Percentiles rank a stretch among this genome's conserved stretches.
Conservation (phyloP, 139 green algal species). For the Asterochloris sp. region DNA sequence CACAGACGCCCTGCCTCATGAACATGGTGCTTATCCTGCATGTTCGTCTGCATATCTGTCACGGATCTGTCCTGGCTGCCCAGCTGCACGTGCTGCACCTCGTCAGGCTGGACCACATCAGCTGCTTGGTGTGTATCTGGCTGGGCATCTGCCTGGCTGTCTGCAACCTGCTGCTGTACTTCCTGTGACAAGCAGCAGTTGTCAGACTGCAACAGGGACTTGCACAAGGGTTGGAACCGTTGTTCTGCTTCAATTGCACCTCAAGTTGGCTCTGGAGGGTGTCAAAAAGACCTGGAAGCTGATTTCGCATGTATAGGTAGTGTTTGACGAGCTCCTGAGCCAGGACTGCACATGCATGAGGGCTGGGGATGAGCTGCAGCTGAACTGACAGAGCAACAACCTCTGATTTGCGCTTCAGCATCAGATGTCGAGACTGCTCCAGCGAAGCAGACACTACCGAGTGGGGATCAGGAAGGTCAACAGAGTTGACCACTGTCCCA, state of each 20-base stretch:
- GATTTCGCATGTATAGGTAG: constrained; percentile 21
- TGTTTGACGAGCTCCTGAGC: constrained; percentile 19
- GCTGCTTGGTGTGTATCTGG: neutral
- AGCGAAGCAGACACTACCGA: no score
- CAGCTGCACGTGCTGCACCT: neutral
- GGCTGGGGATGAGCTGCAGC: no score
- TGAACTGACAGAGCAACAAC: no score
- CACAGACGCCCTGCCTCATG: neutral
- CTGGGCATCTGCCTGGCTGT: neutral
- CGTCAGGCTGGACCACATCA: neutral
- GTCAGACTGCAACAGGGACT: neutral
- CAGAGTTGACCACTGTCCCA: no score
- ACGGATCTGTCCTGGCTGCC: neutral
- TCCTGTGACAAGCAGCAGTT: neutral
- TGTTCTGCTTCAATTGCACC: neutral
- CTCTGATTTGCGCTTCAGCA: no score
- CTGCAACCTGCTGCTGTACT: neutral
- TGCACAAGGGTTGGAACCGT: no score
- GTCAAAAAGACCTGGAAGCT: constrained; percentile 16
- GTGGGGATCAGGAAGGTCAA: no score
- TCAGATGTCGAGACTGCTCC: no score
- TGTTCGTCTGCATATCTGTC: neutral
- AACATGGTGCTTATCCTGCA: neutral
- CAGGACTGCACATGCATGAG: neutral
- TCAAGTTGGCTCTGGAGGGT: constrained; percentile 10